A percentile compares a stretch with the other conserved stretches of the same genome.
Conservation (phyloP, 1,139 yeast species). For the Zhuliangozyma parablackwelliae region DNA sequence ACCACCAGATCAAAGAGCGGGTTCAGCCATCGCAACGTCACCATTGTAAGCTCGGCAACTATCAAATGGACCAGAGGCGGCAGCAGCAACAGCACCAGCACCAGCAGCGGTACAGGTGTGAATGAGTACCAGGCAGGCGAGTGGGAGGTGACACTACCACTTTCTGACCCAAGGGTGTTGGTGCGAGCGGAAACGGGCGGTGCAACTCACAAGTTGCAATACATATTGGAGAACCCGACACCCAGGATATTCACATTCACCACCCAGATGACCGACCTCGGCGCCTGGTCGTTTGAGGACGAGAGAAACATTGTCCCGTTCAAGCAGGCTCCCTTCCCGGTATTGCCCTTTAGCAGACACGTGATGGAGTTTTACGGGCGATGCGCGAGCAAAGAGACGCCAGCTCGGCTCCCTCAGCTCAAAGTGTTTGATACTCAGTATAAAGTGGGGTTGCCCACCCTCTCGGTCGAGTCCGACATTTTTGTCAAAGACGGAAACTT, state of each 20-base stretch:
- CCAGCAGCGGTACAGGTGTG: too few relatives aligned
- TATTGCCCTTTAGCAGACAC: slow-evolving; percentile 60
- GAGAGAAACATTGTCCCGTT: slow-evolving; percentile 24
- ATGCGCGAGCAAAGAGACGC: slow-evolving; percentile 11
- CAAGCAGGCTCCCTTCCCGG: slow-evolving; percentile 37
- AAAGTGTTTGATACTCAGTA: slow-evolving; percentile 63
- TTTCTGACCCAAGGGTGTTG: slow-evolving; percentile 67
- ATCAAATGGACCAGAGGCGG: slow-evolving; percentile 32
- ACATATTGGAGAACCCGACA: slow-evolving; percentile 71
- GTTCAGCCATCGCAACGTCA: slow-evolving; percentile 37
- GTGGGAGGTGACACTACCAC: slow-evolving; percentile 53
- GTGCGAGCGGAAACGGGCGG: slow-evolving; percentile 12
- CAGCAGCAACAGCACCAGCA: too few relatives aligned
- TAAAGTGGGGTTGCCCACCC: slow-evolving; percentile 57
- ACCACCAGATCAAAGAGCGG: slow-evolving; percentile 38
- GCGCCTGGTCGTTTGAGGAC: slow-evolving; percentile 28
- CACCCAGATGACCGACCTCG: slow-evolving; percentile 30
- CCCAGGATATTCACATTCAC: slow-evolving; percentile 63
- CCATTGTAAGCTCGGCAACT: slow-evolving; percentile 20
- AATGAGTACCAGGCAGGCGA: slow-evolving; percentile 29
- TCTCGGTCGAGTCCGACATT: slow-evolving; percentile 38
- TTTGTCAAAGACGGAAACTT: slow-evolving; percentile 14
- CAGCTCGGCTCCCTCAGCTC: slow-evolving; percentile 49
- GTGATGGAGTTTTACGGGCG: slow-evolving; percentile 34
- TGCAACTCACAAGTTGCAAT: slow-evolving; percentile 30